Conservation (phyloP, 1,284 basidiomycete species). For the Coriolopsis trogii region DNA sequence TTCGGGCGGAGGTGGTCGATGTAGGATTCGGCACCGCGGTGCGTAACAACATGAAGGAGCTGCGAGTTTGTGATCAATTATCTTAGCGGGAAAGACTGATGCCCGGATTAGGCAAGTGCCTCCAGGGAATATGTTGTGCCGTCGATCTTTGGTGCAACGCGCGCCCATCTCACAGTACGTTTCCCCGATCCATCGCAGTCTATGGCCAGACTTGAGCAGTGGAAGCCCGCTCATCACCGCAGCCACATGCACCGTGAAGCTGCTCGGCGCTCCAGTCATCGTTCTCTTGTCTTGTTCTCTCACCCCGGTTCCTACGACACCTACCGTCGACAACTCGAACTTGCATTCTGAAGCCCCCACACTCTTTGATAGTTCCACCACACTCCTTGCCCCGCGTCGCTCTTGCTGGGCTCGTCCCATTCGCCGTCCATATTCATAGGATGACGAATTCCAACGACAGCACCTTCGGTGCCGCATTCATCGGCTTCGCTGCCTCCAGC, state of each 20-base stretch:
- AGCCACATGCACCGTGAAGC: slow-evolving; percentile 1
- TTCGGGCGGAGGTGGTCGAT: too few species aligned
- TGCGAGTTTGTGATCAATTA: too few species aligned
- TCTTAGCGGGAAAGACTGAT: too few species aligned
- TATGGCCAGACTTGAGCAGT: background rate
- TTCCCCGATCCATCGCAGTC: background rate
- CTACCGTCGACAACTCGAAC: background rate
- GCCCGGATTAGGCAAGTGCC: background rate
- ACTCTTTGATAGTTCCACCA: slow-evolving; percentile 2
- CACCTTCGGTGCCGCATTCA: slow-evolving; percentile 60
- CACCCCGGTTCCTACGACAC: background rate
- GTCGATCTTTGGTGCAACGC: background rate
- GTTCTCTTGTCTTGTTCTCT: slow-evolving; percentile 2
- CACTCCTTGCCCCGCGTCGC: background rate
- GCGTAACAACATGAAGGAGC: too few species aligned
- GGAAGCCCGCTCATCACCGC: slow-evolving; percentile 1
- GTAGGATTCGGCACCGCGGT: too few species aligned
- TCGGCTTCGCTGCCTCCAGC: slow-evolving; percentile 57
- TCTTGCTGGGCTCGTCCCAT: background rate
- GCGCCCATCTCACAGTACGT: background rate
- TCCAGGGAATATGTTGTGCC: background rate
- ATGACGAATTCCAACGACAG: slow-evolving; percentile 38
- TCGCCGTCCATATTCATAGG: slow-evolving; percentile 4
- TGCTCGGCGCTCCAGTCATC: background rate
- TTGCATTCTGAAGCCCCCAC: slow-evolving; percentile 1